Conservation (phyloP, 2,329 filamentous ascomycete genomes). For the Huntiella bhutanensis region DNA sequence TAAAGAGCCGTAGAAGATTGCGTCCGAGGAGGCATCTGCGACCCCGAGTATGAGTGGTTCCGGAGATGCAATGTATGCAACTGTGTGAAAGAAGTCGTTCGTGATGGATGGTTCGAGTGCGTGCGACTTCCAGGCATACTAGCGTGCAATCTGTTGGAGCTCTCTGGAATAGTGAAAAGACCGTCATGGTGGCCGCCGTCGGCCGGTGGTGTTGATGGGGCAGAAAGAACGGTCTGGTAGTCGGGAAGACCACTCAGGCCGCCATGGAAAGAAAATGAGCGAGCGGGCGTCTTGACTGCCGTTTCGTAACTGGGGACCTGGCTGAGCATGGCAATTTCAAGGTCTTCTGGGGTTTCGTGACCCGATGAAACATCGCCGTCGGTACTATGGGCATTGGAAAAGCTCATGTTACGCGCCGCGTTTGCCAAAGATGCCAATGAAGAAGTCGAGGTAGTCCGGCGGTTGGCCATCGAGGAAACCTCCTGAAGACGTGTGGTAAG, state of each 20-base stretch:
- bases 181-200: constrained; percentile 8
- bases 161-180: constrained; percentile 9
- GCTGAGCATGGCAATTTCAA: constrained; percentile 44
- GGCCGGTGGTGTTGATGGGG: constrained; percentile 9
- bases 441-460: constrained; percentile 27
- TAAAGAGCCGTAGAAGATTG: constrained; percentile 10
- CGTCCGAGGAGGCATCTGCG: constrained; percentile 11
- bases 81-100: constrained; percentile 11
- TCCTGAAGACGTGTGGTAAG: constrained; percentile 51
- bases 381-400: constrained; percentile 17
- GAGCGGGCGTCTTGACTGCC: constrained; percentile 46
- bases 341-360: constrained; percentile 33
- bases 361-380: constrained; percentile 31
- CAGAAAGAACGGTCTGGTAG: constrained; percentile 41
- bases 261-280: constrained; percentile 29
- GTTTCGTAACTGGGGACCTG: constrained; percentile 65
- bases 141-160: constrained; percentile 6
- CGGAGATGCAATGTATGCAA: constrained; percentile 9
- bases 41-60: constrained; percentile 11
- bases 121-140: constrained; percentile 11
- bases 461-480: constrained; percentile 34
- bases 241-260: constrained; percentile 37
- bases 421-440: constrained; percentile 26
- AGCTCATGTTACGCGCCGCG: constrained; percentile 18
- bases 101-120: constrained; percentile 9